Evolutionary conservation across 257 asterid genomes (phyloP).

Genomic region (Solanum peruvianum): DNA sequence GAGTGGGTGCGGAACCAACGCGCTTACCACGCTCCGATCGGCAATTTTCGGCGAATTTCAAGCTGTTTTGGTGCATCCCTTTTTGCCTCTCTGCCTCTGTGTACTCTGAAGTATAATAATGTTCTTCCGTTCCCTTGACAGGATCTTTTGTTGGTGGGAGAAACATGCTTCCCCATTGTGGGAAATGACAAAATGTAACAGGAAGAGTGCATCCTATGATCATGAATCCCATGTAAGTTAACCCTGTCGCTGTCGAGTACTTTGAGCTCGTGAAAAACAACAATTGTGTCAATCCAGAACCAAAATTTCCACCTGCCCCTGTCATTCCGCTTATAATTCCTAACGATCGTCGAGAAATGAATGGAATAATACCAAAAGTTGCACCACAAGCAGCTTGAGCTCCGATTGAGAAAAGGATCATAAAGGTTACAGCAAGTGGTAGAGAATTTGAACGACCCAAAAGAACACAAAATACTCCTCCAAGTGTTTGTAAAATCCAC

Average conservation of each 20-base stretch:
- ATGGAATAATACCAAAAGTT: conserved; percentile 32
- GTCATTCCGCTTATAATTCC: conserved; percentile 36
- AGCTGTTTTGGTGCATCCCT: conserved; percentile 43
- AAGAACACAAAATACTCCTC: conserved; percentile 42
- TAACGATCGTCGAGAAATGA: conserved; percentile 28
- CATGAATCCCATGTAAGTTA: conserved; percentile 42
- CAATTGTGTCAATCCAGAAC: conserved; percentile 31
- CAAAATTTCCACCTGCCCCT: conserved; percentile 36
- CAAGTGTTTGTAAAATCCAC: conserved; percentile 43
- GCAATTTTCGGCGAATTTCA: conserved; percentile 54
- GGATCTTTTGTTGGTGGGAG: conserved; percentile 18
- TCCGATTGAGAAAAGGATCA: conserved; percentile 56
- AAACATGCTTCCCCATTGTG: conserved; percentile 52
- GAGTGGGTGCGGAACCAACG: conserved; percentile 19
- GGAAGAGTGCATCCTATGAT: conserved; percentile 37
- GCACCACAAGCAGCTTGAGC: conserved; percentile 48
- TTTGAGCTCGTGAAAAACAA: conserved; percentile 18
- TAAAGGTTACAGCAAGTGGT: conserved; percentile 19
- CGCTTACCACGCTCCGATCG: conserved; percentile 47
- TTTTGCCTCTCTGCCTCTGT: conserved; percentile 22
- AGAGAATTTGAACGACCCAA: conserved; percentile 36
- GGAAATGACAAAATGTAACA: conserved; percentile 24
- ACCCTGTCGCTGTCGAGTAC: conserved; percentile 19
- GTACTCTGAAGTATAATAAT: conserved; percentile 22
- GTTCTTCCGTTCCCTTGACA: conserved; percentile 10